Evolutionary conservation across 2,329 filamentous ascomycete species (phyloP).

Genomic region (Didymellaceae sp.): DNA sequence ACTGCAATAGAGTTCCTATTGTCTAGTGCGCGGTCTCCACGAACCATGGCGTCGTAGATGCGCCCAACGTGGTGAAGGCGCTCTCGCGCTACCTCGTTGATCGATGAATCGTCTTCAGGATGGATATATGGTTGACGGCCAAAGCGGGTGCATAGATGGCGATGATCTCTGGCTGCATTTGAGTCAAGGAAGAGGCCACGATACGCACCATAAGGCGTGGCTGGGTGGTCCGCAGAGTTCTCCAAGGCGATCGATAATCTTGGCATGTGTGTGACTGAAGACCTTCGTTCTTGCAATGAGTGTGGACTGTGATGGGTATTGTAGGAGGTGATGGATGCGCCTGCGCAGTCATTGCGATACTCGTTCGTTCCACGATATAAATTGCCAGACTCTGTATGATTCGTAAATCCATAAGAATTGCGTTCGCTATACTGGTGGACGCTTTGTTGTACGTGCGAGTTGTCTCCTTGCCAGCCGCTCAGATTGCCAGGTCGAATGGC

Average conservation of each 20-base stretch:
- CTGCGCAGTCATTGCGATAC: too few relatives aligned
- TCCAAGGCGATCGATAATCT: neutral
- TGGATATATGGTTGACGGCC: constrained; percentile 33
- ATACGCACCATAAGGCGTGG: constrained; percentile 31
- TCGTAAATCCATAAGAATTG: constrained; percentile 21
- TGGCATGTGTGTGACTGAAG: constrained; percentile 13
- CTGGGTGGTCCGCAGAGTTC: constrained; percentile 1
- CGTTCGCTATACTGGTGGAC: constrained; percentile 9
- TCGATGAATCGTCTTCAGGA: constrained; percentile 32
- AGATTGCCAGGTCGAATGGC: constrained; percentile 18
- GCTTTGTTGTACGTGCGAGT: constrained; percentile 11
- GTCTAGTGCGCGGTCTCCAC: constrained; percentile 38
- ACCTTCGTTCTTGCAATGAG: constrained; percentile 1
- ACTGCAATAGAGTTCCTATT: constrained; percentile 41
- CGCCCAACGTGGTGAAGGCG: constrained; percentile 33
- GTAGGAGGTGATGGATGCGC: too few relatives aligned
- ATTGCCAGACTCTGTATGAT: constrained; percentile 19
- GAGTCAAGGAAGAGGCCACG: constrained; percentile 27
- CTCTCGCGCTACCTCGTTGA: constrained; percentile 25
- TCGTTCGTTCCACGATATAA: constrained; percentile 4
- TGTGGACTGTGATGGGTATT: constrained; percentile 15
- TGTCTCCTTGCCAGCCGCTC: constrained; percentile 9
- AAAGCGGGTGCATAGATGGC: constrained; percentile 35
- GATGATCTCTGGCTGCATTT: constrained; percentile 30
- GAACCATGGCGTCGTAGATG: constrained; percentile 45